Evolutionary conservation across 108 stramenopile genomes (phyloP).

Genomic region (Skeletonema marinoi): DNA sequence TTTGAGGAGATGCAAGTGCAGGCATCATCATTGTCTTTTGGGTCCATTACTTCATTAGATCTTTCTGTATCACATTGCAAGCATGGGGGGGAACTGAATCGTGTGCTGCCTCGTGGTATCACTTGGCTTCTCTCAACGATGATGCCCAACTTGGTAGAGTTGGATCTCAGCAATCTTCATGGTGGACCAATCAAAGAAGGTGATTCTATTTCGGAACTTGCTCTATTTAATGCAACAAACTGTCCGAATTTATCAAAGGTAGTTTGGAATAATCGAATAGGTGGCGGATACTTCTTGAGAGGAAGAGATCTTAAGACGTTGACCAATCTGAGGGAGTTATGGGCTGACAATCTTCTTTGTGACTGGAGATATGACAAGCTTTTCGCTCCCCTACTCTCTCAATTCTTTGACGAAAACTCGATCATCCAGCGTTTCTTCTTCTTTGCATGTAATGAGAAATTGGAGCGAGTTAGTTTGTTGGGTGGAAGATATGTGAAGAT

Average conservation of each 20-base stretch:
- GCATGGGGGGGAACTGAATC: conserved; percentile 2
- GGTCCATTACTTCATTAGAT: conserved; percentile 15
- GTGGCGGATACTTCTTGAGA: conserved; percentile 28
- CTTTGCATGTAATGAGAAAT: conserved; percentile 7
- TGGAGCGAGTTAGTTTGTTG: conserved; percentile 42
- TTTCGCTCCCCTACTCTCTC: conserved; percentile 14
- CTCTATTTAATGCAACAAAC: conserved; percentile 17
- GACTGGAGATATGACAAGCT: conserved; percentile 17
- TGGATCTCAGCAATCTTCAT: conserved; percentile 25
- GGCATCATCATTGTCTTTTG: not conserved
- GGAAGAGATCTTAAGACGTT: conserved; percentile 37
- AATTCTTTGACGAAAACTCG: conserved; percentile 22
- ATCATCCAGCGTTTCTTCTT: conserved; percentile 31
- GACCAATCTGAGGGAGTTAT: conserved; percentile 43
- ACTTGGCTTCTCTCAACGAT: conserved; percentile 10
- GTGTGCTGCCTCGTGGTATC: conserved; percentile 13
- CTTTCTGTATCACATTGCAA: conserved; percentile 1
- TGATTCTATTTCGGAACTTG: conserved; percentile 15
- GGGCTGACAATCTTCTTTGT: conserved; percentile 17
- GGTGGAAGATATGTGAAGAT: conserved; percentile 27
- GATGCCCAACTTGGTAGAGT: conserved; percentile 13
- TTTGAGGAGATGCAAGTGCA: conserved; percentile 21
- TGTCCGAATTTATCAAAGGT: conserved; percentile 38
- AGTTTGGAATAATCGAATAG: conserved; percentile 39
- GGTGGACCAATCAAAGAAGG: conserved; percentile 25